phyloP scores from a whole-genome alignment of 2,329 filamentous ascomycete species.

The Colletotrichum sp. region DNA sequence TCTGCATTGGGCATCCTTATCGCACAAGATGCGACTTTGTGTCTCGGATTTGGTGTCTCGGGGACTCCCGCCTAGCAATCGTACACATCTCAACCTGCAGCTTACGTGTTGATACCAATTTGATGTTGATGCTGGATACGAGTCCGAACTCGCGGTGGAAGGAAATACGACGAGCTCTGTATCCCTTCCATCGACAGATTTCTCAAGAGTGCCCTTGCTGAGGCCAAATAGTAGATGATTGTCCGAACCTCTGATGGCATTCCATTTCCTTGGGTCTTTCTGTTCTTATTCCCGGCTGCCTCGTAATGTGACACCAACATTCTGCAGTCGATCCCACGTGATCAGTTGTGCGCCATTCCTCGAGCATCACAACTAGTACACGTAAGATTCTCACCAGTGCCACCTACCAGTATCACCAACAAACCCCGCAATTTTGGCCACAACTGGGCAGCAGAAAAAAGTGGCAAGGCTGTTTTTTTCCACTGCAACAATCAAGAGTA shows the following conservation, averaged over 20 bases:
- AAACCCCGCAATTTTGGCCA: not conserved
- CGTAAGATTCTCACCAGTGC: not conserved
- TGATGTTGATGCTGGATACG: not conserved
- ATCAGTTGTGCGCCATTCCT: not conserved
- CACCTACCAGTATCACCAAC: not conserved
- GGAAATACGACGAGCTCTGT: not conserved
- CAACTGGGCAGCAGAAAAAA: not conserved
- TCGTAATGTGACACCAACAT: not conserved
- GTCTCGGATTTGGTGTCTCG: not conserved
- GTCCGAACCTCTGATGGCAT: not conserved
- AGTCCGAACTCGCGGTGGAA: not conserved
- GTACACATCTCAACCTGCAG: not conserved
- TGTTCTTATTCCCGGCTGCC: not conserved
- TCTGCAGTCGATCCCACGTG: not conserved
- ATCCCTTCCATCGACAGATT: not conserved
- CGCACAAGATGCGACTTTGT: not conserved
- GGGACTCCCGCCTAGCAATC: not conserved
- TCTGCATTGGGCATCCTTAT: not conserved
- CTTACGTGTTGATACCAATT: not conserved
- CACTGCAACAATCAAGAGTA: not conserved
- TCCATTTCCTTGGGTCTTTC: not conserved
- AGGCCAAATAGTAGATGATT: not conserved
- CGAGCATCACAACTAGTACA: not conserved
- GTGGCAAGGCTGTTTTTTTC: not conserved
- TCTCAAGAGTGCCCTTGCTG: not conserved